These are phyloP conservation scores for Tolypocladium ovalisporum DNA, from an alignment of 2,329 filamentous ascomycete species.

Conservation along the genomic window DNA sequence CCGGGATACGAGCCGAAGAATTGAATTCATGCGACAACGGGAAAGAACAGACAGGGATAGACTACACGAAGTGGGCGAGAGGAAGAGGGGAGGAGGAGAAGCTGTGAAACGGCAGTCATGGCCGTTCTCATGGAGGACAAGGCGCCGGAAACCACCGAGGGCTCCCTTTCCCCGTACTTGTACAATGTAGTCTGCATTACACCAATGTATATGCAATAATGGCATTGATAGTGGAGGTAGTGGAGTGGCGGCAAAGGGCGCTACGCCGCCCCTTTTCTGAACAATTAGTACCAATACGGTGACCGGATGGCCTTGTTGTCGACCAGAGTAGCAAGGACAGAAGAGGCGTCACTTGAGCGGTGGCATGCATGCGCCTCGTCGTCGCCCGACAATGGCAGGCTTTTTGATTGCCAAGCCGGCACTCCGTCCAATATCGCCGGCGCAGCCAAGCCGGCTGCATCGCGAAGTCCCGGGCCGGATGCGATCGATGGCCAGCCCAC, in stretches of 20 bases:
- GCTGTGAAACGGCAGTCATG: not conserved
- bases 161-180: no score
- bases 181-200: no score
- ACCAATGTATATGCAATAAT: no score
- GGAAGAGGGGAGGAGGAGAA: not conserved
- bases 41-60: slow-evolving; percentile 1
- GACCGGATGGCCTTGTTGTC: not conserved
- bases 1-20: slow-evolving; percentile 19
- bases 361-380: not conserved
- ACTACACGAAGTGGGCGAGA: not conserved
- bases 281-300: slow-evolving; percentile 5
- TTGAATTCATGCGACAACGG: not conserved
- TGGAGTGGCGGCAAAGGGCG: no score
- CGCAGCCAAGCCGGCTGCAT: not conserved
- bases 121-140: not conserved
- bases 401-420: not conserved
- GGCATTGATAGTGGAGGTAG: no score
- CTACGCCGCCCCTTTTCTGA: no score
- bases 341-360: not conserved
- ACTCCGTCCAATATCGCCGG: not conserved
- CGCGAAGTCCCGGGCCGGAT: not conserved
- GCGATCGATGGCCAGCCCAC: not conserved
- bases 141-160: not conserved
- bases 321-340: not conserved
- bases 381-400: not conserved